Conservation (phyloP, 1,284 basidiomycete genomes). For the Microbotryomycetes sp. region DNA sequence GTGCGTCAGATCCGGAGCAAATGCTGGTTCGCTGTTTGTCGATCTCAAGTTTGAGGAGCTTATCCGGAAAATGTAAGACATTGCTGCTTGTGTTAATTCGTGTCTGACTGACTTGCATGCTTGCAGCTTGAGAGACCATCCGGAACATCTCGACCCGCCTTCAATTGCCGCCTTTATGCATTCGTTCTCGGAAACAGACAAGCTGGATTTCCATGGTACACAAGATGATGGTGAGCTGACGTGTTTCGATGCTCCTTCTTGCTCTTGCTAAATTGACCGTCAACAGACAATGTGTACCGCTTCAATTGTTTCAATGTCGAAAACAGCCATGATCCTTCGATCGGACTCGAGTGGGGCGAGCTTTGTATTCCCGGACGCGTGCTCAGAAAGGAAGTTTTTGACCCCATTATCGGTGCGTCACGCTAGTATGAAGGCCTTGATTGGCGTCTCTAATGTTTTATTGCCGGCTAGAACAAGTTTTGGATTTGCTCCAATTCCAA, state of each 20-base stretch:
- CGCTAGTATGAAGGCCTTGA: no score
- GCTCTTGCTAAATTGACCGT: background rate
- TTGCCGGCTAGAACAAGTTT: slow-evolving; percentile 55
- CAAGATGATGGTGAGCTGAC: slow-evolving; percentile 58
- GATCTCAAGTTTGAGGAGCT: slow-evolving; percentile 71
- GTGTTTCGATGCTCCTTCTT: background rate
- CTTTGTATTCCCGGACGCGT: slow-evolving; percentile 67
- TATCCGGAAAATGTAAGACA: slow-evolving; percentile 41
- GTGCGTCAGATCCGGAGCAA: slow-evolving; percentile 69
- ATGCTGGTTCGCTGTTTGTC: slow-evolving; percentile 71
- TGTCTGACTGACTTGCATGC: background rate
- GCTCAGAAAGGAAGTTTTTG: slow-evolving; percentile 66
- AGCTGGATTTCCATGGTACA: slow-evolving; percentile 57
- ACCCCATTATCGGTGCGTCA: slow-evolving; percentile 55
- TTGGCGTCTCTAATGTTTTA: no score
- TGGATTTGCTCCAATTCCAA: slow-evolving; percentile 67
- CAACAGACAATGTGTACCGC: slow-evolving; percentile 63
- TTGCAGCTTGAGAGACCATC: slow-evolving; percentile 57
- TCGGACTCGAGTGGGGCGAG: slow-evolving; percentile 69
- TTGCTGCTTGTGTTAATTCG: background rate
- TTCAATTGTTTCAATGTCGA: slow-evolving; percentile 46
- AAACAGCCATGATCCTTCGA: slow-evolving; percentile 54
- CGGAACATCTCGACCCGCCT: slow-evolving; percentile 64
- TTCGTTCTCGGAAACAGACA: slow-evolving; percentile 58
- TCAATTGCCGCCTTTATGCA: slow-evolving; percentile 77